Evolutionary conservation across 192 early-diverging fungal species (phyloP), one percentile per base, ranked within the genome.

Genomic region (Phlyctochytrium bullatum): DNA sequence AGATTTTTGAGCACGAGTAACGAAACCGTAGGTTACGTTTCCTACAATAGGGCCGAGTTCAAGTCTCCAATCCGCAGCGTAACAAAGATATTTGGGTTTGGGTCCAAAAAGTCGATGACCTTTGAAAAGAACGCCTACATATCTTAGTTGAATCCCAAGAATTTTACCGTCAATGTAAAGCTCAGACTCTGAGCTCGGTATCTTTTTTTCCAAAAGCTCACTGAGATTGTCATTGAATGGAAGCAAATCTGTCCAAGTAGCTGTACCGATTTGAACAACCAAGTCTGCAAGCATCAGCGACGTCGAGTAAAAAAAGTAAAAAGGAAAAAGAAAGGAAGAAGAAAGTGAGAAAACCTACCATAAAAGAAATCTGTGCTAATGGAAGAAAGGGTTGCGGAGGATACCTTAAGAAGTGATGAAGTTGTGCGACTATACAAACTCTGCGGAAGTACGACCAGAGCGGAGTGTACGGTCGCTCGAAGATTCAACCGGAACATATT

Each of bases 41-140:
- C 90, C 91, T 32, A 71, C 73, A 20, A 93, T 84, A 30, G 73
- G 68, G 20, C 86, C 87, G 34, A 85, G 66, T 56, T 81, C 78
- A 32, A 91, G 69, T 12, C 83, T 80, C 86, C 88, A 90, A 71
- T 90, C 87, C 31, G 81, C 80, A 3, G 88, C 84, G 71, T 90
- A 93, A 2, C 84, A 84, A 1, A 77, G 63, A 20, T 70, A 85
- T 35, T 83, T 82, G 17, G 91, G 91, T 2, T 78, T 66, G 1
- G 87, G 89, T 2, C 90, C 91, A 65, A 86, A 91, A 0, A 91
- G 62, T 30, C 88, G 80, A 71, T 90, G 88, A 2, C 81, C 87
- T n/a, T 47, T 62, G 1, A 75, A 40, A 1, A 60, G 2, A 25
- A 69, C 30, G 68, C 58, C 61, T 73, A 35, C 20, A 16, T 52